Base-by-base conservation (phyloP, 129 eudicot species). In the Apium graveolens region DNA sequence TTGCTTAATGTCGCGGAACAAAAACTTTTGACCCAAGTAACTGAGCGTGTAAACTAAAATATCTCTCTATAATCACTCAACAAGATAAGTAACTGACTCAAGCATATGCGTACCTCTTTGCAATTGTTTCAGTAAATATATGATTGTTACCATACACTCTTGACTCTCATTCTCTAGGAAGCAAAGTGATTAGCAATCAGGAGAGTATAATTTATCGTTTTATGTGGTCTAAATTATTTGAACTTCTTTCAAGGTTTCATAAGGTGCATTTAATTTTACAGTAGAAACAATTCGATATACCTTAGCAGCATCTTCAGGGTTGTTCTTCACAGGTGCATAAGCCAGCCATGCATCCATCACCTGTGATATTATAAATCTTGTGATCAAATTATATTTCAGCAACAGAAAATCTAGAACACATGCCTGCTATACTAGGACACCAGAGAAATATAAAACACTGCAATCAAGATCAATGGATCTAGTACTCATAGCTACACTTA, bases 291-390 rank as follows among this genome's bases (percentile, higher is more conserved):
- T 57, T n/a, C 34, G 53, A 11, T 26, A 45, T 39, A 90, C 99
- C 95, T 96, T 96, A 77, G 99, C 95, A 80, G 99, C 99, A 87
- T 96, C 99, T 65, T 96, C 99, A 41, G 99, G 97, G 51, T 92
- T 96, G 91, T 92, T 96, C 85, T 96, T 96, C 63, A 96, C 97
- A 66, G 99, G 99, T 81, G 99, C 97, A 85, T 96, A 96, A 86
- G 97, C 99, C 79, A 92, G 89, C 99, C 99, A 96, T 82, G 90
- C 75, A 74, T 96, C 99, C 86, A 92, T 86, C 81, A 89, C 97
- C 99, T 96, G 72, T 77, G 72, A 46, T 38, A 49, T 75, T 26
- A 66, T 14, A 72, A 68, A 83, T 27, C 43, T 20, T 78, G 26
- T 41, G 76, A 73, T 38, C 24, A 63, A 62, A 46, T 72, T 71